These are phyloP conservation scores for Aspergillus fijiensis DNA, from an alignment of 2,329 filamentous ascomycete genomes.

Conservation along the genomic window DNA sequence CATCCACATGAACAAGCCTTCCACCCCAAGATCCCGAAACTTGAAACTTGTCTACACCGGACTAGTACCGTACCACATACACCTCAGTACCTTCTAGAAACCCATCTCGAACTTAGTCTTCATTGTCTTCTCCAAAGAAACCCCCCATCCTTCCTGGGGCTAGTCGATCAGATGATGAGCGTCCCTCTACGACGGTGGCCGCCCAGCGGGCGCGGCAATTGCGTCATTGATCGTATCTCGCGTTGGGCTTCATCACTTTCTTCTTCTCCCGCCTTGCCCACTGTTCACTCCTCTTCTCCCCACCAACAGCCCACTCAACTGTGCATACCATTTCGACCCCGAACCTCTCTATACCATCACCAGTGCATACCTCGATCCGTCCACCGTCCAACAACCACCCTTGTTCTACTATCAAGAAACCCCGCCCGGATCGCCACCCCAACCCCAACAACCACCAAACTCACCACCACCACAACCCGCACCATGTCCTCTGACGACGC, in stretches of 20 bases:
- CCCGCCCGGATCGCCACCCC: not conserved
- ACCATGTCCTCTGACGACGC: constrained; percentile 67
- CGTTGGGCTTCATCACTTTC: constrained; percentile 15
- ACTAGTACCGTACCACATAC: not conserved
- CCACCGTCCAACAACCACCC: not conserved
- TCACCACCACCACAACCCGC: constrained; percentile 15
- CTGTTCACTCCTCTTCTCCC: not conserved
- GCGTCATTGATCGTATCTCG: constrained; percentile 26
- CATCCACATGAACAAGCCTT: not conserved
- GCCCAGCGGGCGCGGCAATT: constrained; percentile 20
- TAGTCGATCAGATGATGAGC: constrained; percentile 1
- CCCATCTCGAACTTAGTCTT: not conserved
- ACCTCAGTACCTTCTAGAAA: not conserved
- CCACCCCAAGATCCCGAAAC: not conserved
- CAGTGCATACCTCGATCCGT: not conserved
- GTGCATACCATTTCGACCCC: not conserved
- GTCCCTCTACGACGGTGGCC: constrained; percentile 15
- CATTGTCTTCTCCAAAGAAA: not conserved
- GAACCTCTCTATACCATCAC: not conserved
- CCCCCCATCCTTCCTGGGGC: not conserved
- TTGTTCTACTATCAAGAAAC: not conserved
- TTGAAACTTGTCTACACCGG: not conserved
- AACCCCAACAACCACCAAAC: not conserved
- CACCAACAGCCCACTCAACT: not conserved
- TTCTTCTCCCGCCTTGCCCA: constrained; percentile 6